These are phyloP conservation scores for Oxytropis ochrocephala DNA, from an alignment of 306 rosid species.

Conservation along the genomic window DNA sequence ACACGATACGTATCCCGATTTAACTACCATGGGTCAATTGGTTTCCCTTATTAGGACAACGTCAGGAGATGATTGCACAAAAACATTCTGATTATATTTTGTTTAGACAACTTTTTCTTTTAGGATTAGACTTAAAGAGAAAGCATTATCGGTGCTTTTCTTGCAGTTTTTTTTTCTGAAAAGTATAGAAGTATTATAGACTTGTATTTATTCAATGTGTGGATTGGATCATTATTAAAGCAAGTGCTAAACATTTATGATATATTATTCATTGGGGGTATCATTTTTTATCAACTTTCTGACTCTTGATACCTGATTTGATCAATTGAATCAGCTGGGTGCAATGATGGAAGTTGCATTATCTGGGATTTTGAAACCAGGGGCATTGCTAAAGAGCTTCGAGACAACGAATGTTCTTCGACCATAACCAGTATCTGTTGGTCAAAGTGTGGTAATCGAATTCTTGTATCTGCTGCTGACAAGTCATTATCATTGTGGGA, in stretches of 20 bases:
- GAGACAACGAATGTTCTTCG: slow-evolving; percentile 64
- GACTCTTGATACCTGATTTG: slow-evolving; percentile 23
- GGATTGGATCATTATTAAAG: neutral
- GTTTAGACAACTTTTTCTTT: neutral
- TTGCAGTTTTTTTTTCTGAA: neutral
- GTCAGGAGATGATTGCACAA: no score
- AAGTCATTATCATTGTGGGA: slow-evolving; percentile 84
- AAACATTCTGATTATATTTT: neutral
- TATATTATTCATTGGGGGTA: neutral
- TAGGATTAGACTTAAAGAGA: neutral
- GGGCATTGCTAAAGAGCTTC: slow-evolving; percentile 87
- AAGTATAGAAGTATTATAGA: no score
- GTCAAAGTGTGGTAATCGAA: slow-evolving; percentile 25
- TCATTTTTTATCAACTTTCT: neutral
- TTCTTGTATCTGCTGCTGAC: slow-evolving; percentile 80
- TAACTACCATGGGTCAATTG: no score
- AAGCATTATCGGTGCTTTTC: neutral
- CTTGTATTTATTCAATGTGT: slow-evolving; percentile 2
- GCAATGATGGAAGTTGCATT: slow-evolving; percentile 89
- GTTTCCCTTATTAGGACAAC: no score
- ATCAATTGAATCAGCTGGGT: slow-evolving; percentile 65
- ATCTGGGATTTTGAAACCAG: slow-evolving; percentile 96
- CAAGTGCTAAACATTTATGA: slow-evolving; percentile 1
- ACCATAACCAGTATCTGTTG: slow-evolving; percentile 35
- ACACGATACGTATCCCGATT: no score